A percentile compares a stretch with the other conserved stretches of the same genome.
Conservation (phyloP, 441 rosid genomes). For the Pelargonium citronellum region DNA sequence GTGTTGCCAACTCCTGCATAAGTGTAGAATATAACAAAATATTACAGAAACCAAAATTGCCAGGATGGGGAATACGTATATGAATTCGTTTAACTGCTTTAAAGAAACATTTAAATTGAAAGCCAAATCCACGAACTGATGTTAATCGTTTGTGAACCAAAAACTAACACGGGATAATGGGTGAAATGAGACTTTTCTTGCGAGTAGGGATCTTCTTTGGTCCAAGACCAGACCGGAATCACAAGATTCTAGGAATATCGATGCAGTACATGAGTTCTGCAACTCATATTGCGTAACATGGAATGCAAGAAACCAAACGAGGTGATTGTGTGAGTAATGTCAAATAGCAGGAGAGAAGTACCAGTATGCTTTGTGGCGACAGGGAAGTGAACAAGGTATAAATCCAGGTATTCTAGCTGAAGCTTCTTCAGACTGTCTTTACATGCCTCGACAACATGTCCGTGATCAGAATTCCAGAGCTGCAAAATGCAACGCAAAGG, state of each 20-base stretch:
- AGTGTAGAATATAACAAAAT: slow-evolving; percentile 6
- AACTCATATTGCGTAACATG: background rate
- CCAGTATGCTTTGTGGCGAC: slow-evolving; percentile 80
- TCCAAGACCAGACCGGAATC: no score
- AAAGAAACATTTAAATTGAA: background rate
- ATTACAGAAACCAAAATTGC: background rate
- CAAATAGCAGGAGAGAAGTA: slow-evolving; percentile 22
- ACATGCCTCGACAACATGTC: slow-evolving; percentile 85
- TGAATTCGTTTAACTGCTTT: slow-evolving; percentile 1
- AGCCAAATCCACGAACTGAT: background rate
- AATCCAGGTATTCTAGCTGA: slow-evolving; percentile 81
- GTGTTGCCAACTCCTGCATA: slow-evolving; percentile 71
- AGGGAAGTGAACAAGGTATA: slow-evolving; percentile 85
- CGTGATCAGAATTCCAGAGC: slow-evolving; percentile 96
- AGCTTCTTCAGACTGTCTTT: slow-evolving; percentile 84
- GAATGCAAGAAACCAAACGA: background rate
- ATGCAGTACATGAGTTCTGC: background rate
- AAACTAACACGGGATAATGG: no score
- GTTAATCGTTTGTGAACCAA: background rate
- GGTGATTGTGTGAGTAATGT: background rate
- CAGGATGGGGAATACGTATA: background rate
- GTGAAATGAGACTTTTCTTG: background rate
- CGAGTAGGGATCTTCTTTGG: background rate
- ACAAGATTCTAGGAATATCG: no score
- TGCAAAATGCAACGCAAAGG: slow-evolving; percentile 21